Base-by-base conservation (phyloP, 371 early-diverging fungal genomes). In the Sanchytrium tribonematis region DNA sequence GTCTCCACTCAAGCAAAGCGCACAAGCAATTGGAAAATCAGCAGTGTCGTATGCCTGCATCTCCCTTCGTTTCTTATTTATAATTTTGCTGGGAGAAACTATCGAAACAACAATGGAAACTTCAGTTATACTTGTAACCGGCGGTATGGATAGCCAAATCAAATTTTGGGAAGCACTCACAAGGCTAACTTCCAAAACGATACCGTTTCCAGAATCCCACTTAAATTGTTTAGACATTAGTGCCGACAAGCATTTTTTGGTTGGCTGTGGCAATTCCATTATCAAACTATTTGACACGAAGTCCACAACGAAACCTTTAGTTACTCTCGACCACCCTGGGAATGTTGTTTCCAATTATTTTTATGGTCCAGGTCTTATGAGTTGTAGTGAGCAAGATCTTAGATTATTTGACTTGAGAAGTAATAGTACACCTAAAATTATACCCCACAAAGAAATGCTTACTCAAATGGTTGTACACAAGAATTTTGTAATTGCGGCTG, bases 301-400 rank as follows among this genome's bases (percentile, higher is more conserved):
- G 22, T 48, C 48, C 12, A 48, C 48, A 5, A 48, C 48, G 12
- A 48, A 48, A 22, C 48, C 48, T 22, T 48, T 48, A 22, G 48
- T 48, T 5, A 48, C 48, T 48, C 22, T 48, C 5, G 48, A 48
- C 22, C 48, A 48, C 48, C 48, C 48, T 48, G 48, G 48, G 22
- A 48, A 48, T 22, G 22, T 48, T 12, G 48, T 48, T 48, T 12
- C 12, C 22, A 48, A 48, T 22, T 48, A 48, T 48, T 48, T 48
- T 48, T 48, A 12, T 48, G 48, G 48, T 48, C 48, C 48, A 12
- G 48, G 48, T 22, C 22, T 48, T 12, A 12, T 48, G 22, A 48
- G 48, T 48, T 48, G 48, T 48, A 48, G 48, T 48, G 48, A 48
- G 48, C 48, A 48, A 48, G 48, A 48, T 48, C 48, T 48, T 5